Base-by-base conservation (phyloP, 2,329 filamentous ascomycete genomes). In the Microcera coccophila region DNA sequence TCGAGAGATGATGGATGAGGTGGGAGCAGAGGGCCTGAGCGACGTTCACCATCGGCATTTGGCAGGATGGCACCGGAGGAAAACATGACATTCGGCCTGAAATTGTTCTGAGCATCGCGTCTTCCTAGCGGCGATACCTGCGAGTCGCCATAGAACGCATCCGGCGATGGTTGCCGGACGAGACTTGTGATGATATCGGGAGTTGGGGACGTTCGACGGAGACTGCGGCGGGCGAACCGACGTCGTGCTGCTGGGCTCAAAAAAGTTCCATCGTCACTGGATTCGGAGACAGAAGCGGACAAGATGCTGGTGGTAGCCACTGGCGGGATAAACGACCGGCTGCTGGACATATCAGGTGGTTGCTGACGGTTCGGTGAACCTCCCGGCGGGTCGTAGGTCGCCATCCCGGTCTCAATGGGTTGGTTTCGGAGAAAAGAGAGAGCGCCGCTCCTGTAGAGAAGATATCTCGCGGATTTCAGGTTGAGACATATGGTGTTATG, bases 161-260 rank as follows among this genome's bases (percentile, higher is more conserved):
- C 65, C n/a, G 65, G 64, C 3, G 65, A 67, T 1, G 62, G 61
- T 2, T 64, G 63, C 4, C 65, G 62, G 36, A 68, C 63, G 38
- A 67, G 62, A 50, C 65, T 67, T 28, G 63, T 68, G 48, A 67
- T 63, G 42, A 68, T 62, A 41, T 68, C 65, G 38, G 65, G 65
- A 11, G 65, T 68, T n/a, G 63, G 62, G 14, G 62, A 60, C 18
- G 57, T 56, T 24, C 59, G 60, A 35, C 62, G 59, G 36, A 66
- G 56, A 44, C 57, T 65, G n/a, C 62, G 62, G 19, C 64, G 61
- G 28, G 62, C 63, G 32, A 67, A 63, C 31, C 64, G 62, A 11
- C 65, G 58, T 15, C 62, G 63, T 12, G 64, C 62, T 18, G 62
- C 59, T 1, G 63, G 59, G 34, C 59, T 67, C 52, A 67, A 53